Conservation (phyloP, 2,329 filamentous ascomycete genomes). For the Aureobasidium sp. region DNA sequence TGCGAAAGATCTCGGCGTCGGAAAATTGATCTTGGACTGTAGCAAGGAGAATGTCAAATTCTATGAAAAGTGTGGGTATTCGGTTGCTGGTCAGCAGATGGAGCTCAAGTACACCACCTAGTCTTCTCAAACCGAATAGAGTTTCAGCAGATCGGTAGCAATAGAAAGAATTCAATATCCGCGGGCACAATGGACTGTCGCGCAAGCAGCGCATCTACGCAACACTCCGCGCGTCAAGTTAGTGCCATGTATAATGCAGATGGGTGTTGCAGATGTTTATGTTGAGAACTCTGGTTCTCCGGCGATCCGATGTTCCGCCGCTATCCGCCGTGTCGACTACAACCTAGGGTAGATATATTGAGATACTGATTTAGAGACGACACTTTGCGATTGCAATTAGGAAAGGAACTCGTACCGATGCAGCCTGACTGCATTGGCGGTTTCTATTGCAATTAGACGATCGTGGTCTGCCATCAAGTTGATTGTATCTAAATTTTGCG, state of each 20-base stretch:
- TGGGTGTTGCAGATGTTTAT: too few species aligned
- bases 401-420: too few species aligned
- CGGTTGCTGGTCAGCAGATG: neutral
- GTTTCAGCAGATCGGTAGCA: too few species aligned
- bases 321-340: neutral
- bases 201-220: too few species aligned
- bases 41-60: neutral
- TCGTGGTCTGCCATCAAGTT: too few species aligned
- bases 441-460: too few species aligned
- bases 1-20: neutral
- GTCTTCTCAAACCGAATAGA: too few species aligned
- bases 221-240: neutral
- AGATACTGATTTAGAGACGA: neutral
- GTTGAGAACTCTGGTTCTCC: neutral
- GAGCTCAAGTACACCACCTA: neutral
- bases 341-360: neutral
- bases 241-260: neutral
- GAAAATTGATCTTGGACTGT: neutral
- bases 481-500: too few species aligned
- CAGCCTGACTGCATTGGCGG: too few species aligned
- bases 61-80: neutral
- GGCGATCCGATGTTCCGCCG: neutral
- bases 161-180: too few species aligned
- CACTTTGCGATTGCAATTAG: too few species aligned
- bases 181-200: too few species aligned